A percentile compares a stretch with the other conserved stretches of the same genome.
These are phyloP conservation scores for Boletus rubroflammeus DNA, from an alignment of 768 basidiomycete species.

Conservation along the genomic window DNA sequence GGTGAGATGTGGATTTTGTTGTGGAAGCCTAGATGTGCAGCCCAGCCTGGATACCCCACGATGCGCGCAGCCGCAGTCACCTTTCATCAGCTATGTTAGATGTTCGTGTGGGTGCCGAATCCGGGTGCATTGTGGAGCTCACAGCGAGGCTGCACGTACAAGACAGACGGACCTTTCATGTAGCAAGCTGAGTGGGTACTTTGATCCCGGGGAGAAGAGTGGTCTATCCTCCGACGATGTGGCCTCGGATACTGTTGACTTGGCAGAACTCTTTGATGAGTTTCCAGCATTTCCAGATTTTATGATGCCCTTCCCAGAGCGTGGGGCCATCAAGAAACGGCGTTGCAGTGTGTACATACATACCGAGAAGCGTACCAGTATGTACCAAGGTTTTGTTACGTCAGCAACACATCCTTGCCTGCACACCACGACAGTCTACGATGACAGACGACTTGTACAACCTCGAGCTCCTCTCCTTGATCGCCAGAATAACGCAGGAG, in stretches of 20 bases:
- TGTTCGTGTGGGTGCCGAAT: background rate
- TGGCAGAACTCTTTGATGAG: conserved; percentile 52
- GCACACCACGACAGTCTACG: conserved; percentile 10
- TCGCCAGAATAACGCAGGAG: conserved; percentile 90
- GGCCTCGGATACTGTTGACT: conserved; percentile 12
- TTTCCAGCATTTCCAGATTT: conserved; percentile 91
- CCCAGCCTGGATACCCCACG: background rate
- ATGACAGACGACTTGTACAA: conserved; percentile 86
- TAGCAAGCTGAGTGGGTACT: conserved; percentile 75
- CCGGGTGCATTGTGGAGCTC: conserved; percentile 1
- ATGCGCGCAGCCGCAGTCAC: background rate
- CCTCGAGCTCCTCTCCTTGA: conserved; percentile 89
- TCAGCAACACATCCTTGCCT: conserved; percentile 15
- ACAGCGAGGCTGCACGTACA: background rate
- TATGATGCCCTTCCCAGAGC: conserved; percentile 60
- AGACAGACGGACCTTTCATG: conserved; percentile 59
- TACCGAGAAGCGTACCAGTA: background rate
- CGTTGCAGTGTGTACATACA: too few species aligned
- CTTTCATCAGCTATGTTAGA: background rate
- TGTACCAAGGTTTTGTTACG: conserved; percentile 8
- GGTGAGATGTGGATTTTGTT: background rate
- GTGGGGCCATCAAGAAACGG: conserved; percentile 49
- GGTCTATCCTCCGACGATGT: conserved; percentile 43
- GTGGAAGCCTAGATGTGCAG: background rate
- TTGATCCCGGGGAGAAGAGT: conserved; percentile 80